These are phyloP conservation scores for Monosporascus sp. DNA, from an alignment of 2,329 filamentous ascomycete species.

Conservation along the genomic window DNA sequence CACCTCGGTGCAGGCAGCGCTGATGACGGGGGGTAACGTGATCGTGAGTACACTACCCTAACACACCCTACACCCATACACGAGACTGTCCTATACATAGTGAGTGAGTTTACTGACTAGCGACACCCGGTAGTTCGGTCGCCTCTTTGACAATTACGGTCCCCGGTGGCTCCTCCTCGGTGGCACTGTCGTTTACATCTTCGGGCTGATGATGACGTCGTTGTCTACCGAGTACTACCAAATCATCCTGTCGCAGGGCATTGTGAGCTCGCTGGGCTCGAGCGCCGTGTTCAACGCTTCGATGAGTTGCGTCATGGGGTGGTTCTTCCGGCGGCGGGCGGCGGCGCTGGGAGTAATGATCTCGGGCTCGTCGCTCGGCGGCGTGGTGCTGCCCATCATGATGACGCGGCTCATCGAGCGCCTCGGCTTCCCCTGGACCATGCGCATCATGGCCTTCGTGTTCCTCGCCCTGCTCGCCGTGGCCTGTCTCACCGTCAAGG, in stretches of 20 bases:
- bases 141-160: constrained; percentile 55
- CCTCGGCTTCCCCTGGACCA: constrained; percentile 36
- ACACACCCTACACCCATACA: constrained; percentile 33
- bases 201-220: constrained; percentile 58
- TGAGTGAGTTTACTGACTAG: too few relatives aligned
- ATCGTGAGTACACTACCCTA: constrained; percentile 25
- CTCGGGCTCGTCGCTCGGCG: constrained; percentile 45
- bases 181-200: constrained; percentile 49
- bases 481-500: constrained; percentile 27
- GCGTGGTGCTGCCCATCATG: constrained; percentile 53
- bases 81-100: neutral
- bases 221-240: constrained; percentile 38
- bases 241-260: constrained; percentile 33
- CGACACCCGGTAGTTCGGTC: constrained; percentile 31
- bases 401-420: constrained; percentile 45
- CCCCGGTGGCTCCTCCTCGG: constrained; percentile 47
- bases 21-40: constrained; percentile 42
- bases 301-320: constrained; percentile 33
- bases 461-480: constrained; percentile 29
- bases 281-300: constrained; percentile 31
- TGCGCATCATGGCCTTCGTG: constrained; percentile 32
- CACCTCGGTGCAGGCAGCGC: constrained; percentile 44
- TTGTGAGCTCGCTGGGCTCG: constrained; percentile 28
- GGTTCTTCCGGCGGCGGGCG: constrained; percentile 43
- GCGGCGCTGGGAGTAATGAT: constrained; percentile 43